phyloP scores from a whole-genome alignment of 192 early-diverging fungal species.

The Coemansia asiatica region DNA sequence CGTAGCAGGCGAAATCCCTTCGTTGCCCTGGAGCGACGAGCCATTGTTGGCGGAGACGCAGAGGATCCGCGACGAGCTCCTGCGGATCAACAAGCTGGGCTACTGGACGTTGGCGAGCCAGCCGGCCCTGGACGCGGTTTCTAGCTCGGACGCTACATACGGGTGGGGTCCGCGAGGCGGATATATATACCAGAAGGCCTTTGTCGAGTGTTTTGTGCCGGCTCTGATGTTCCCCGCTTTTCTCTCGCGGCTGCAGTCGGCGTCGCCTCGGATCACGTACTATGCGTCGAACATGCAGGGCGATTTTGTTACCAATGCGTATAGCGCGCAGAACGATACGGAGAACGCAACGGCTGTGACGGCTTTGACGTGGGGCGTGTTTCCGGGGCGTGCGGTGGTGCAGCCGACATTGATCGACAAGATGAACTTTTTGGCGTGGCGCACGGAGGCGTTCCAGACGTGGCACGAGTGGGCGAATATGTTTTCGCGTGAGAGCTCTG shows the following conservation, averaged over 20 bases:
- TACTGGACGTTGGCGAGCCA: slow-evolving; percentile 95
- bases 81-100: slow-evolving; percentile 70
- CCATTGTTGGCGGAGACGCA: slow-evolving; percentile 72
- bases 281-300: slow-evolving; percentile 84
- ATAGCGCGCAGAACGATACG: slow-evolving; percentile 2
- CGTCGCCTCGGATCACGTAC: slow-evolving; percentile 76
- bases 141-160: slow-evolving; percentile 68
- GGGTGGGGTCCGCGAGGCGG: slow-evolving; percentile 99
- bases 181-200: slow-evolving; percentile 97
- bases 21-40: slow-evolving; percentile 90
- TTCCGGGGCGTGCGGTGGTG: slow-evolving; percentile 92
- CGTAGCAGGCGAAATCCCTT: slow-evolving; percentile 67
- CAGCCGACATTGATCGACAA: slow-evolving; percentile 97
- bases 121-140: slow-evolving; percentile 89
- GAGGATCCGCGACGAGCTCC: slow-evolving; percentile 68
- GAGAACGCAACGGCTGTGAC: slow-evolving; percentile 19
- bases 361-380: slow-evolving; percentile 98
- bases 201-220: slow-evolving; percentile 93
- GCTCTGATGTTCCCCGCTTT: slow-evolving; percentile 68
- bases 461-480: slow-evolving; percentile 89
- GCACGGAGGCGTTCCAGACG: slow-evolving; percentile 77
- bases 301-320: slow-evolving; percentile 66
- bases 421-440: slow-evolving; percentile 92
- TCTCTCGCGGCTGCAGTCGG: slow-evolving; percentile 64
- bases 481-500: slow-evolving; percentile 59